Evolutionary conservation across 169 alveolate species (phyloP), one percentile per base, ranked within the genome.

Genomic region (Theileria orientalis): DNA sequence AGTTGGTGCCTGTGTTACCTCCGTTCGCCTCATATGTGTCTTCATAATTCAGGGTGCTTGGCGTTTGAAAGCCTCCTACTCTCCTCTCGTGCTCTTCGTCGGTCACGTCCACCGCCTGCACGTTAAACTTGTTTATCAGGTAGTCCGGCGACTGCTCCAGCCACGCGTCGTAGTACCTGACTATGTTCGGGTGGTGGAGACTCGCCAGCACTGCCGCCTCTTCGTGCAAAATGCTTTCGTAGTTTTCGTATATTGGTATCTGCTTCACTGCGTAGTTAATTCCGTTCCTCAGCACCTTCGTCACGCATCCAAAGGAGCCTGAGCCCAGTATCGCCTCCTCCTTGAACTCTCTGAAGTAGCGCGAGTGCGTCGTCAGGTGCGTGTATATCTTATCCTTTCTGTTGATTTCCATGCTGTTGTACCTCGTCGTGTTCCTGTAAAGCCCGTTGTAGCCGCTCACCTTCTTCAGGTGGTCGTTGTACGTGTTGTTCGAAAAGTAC

Each of bases 101-200:
- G 60, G 25, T 21, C 14, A 2, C 25, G 1, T 16, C 27, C 29
- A 21, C 60, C 2, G 27, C 9, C 25, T 49, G 60, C 3, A 11
- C 35, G 60, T 49, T 8, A 21, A 19, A 59, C 25, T 59, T 59
- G 6, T 2, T 40, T 35, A 64, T 25, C 7, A 64, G 59, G 19
- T 32, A 64, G 16, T 64, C 74, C 7, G 74, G 74, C 16, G 92
- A 80, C 30, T 86, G 87, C 70, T 91, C 93, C 30, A 84, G 79
- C 95, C 95, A 91, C 40, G 95, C 95, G 70, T 91, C 94, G 62
- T 91, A 91, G 68, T 91, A 91, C 35, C 94, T 83, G 32, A 91
- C 95, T 33, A 91, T 91, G 60, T 91, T 88, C 68, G 86, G 90
- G 69, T 91, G 94, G 51, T 91, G 92, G 41, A 91, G 66, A 46